Conservation (phyloP, 2,329 filamentous ascomycete genomes). For the Pseudogymnoascus sp. region DNA sequence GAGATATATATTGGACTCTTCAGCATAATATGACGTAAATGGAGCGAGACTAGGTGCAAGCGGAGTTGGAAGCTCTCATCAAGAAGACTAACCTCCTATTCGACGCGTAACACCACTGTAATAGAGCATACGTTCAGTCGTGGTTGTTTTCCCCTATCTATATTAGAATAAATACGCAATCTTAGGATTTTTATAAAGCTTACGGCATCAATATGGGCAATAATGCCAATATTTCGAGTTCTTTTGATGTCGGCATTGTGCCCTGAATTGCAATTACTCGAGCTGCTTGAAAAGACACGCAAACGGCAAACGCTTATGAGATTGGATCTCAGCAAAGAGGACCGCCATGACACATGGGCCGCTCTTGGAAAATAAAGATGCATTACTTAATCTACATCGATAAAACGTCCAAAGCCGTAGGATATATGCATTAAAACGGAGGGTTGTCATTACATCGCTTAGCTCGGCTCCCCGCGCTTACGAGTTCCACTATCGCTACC, state of each 20-base stretch:
- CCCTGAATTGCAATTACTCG: neutral
- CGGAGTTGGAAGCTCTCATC: neutral
- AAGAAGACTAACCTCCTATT: conserved; percentile 53
- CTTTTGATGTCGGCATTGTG: conserved; percentile 33
- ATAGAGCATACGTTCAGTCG: conserved; percentile 97
- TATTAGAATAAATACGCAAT: conserved; percentile 3
- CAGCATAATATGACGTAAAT: neutral
- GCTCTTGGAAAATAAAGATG: neutral
- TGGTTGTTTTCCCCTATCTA: conserved; percentile 80
- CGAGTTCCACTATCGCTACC: conserved; percentile 5
- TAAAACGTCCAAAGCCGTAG: neutral
- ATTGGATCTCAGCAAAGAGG: neutral
- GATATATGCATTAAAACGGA: neutral
- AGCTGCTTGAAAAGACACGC: conserved; percentile 2
- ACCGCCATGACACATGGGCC: conserved; percentile 1
- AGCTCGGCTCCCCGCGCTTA: conserved; percentile 6
- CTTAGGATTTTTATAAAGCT: conserved; percentile 21
- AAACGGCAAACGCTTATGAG: neutral
- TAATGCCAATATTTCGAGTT: conserved; percentile 94
- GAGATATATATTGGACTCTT: neutral
- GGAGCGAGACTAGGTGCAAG: neutral
- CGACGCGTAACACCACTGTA: conserved; percentile 84
- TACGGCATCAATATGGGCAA: conserved; percentile 92
- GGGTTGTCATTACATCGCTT: conserved; percentile 4
- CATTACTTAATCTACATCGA: conserved; percentile 6